These are phyloP conservation scores for Scheffersomyces lignosus DNA, from an alignment of 805 yeast genomes.

Conservation along the genomic window DNA sequence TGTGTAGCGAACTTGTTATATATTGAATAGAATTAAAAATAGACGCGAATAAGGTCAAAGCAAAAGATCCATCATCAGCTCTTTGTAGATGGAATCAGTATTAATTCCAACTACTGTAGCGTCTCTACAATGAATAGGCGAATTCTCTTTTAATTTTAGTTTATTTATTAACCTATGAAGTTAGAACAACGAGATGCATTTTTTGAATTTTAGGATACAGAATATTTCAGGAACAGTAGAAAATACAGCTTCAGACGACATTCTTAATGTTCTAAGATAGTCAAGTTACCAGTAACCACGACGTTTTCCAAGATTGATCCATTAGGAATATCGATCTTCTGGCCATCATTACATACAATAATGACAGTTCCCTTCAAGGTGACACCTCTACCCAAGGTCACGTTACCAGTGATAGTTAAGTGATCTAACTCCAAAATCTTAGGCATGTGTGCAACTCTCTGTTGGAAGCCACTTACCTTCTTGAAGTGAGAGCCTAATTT, in stretches of 20 bases:
- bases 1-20: conserved; percentile 1
- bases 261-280: conserved; percentile 89
- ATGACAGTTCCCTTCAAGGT: conserved; percentile 96
- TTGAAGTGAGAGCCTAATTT: conserved; percentile 96
- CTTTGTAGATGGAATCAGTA: no score
- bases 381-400: conserved; percentile 83
- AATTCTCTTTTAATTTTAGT: no score
- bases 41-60: no score
- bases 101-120: no score
- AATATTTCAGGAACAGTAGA: no score
- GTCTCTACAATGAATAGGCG: no score
- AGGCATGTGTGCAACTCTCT: conserved; percentile 93
- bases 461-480: conserved; percentile 88
- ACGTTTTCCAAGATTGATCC: conserved; percentile 94
- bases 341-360: conserved; percentile 95
- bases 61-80: no score
- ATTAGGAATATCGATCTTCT: conserved; percentile 94
- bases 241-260: no score
- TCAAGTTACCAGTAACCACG: conserved; percentile 94
- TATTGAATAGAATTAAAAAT: no score
- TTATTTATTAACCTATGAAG: no score
- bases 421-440: conserved; percentile 95
- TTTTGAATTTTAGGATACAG: no score
- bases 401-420: conserved; percentile 96
- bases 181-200: no score